These are phyloP conservation scores for Paulownia fortunei DNA, from an alignment of 257 asterid genomes.

Conservation along the genomic window DNA sequence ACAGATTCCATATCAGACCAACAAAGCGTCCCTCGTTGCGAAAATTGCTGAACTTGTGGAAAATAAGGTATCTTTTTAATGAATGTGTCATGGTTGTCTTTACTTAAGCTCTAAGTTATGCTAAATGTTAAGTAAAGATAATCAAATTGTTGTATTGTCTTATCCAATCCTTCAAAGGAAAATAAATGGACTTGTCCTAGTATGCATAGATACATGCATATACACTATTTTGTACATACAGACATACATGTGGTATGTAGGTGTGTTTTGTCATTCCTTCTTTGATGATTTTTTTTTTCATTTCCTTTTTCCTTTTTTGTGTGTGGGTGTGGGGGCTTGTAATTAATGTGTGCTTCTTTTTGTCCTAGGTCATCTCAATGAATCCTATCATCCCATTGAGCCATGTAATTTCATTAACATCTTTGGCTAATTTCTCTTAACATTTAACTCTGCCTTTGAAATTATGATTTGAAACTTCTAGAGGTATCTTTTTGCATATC, in stretches of 20 bases:
- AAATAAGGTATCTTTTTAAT: conserved; percentile 64
- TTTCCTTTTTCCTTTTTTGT: not conserved
- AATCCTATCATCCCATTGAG: not conserved
- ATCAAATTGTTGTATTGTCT: not conserved
- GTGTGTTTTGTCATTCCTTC: not conserved
- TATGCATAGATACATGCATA: not conserved
- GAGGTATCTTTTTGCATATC: not conserved
- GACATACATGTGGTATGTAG: not conserved
- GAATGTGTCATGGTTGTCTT: conserved; percentile 21
- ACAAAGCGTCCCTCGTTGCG: conserved; percentile 94
- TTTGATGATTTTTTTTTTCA: not conserved
- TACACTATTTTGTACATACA: not conserved
- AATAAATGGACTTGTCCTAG: not conserved
- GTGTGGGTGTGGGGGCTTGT: not conserved
- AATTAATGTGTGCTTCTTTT: conserved; percentile 9
- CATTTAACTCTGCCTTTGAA: not conserved
- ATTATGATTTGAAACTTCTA: not conserved
- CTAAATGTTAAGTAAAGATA: conserved; percentile 7
- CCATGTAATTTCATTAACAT: not conserved
- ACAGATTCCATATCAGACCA: conserved; percentile 97
- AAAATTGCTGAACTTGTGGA: conserved; percentile 97
- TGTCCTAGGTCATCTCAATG: not conserved
- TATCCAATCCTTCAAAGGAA: not conserved
- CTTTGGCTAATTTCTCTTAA: conserved; percentile 8
- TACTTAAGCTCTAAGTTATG: not conserved